Conservation (phyloP, 2,329 filamentous ascomycete genomes). For the Aspergillus texensis region DNA sequence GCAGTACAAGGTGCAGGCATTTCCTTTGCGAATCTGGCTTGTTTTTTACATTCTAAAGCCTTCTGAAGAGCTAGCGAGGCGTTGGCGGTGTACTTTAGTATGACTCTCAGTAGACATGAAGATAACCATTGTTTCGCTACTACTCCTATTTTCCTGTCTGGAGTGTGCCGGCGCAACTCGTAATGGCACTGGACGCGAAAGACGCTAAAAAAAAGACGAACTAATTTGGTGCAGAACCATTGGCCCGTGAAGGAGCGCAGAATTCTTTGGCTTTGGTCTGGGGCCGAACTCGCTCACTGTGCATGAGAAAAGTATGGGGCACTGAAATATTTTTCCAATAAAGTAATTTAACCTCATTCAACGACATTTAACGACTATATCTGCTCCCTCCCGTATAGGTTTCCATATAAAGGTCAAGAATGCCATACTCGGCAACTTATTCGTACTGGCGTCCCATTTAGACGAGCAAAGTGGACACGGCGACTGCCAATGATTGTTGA, state of each 20-base stretch:
- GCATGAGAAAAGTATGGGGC: background rate
- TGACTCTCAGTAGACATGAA: background rate
- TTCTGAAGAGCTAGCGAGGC: background rate
- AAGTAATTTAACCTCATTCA: background rate
- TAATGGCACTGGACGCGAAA: background rate
- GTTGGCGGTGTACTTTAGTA: background rate
- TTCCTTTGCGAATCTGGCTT: background rate
- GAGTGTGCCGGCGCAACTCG: background rate
- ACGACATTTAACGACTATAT: slow-evolving; percentile 2
- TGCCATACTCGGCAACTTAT: background rate
- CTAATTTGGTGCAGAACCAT: background rate
- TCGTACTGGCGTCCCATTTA: background rate
- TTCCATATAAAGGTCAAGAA: background rate
- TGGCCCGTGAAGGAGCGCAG: background rate
- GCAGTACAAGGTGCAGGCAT: background rate
- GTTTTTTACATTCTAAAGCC: background rate
- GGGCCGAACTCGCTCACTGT: background rate
- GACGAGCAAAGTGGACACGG: slow-evolving; percentile 4
- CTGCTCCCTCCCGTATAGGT: background rate
- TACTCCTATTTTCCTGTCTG: no score
- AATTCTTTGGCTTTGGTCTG: background rate
- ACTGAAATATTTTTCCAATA: background rate
- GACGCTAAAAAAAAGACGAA: background rate
- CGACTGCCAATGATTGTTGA: slow-evolving; percentile 9
- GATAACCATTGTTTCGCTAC: background rate